These are phyloP conservation scores for Diospyros lotus DNA, from an alignment of 148 eudicot species.

Conservation along the genomic window DNA sequence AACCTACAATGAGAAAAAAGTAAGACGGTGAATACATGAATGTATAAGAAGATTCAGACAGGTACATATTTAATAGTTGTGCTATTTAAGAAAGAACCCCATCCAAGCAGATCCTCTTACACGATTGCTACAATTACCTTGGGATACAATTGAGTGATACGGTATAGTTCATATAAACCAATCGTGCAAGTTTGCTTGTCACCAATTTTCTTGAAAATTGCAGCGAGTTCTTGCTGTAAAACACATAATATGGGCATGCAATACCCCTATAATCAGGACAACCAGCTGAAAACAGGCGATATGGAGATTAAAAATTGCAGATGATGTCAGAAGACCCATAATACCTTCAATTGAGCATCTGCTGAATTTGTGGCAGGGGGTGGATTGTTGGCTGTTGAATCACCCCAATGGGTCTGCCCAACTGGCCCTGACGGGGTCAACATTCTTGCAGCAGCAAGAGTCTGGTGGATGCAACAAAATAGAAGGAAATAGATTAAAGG, in stretches of 20 bases:
- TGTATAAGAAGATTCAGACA: background rate
- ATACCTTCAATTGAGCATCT: conserved; percentile 92
- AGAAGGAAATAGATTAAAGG: background rate
- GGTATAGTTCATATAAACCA: conserved; percentile 87
- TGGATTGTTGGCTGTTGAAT: conserved; percentile 73
- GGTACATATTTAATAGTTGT: background rate
- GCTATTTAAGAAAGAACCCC: background rate
- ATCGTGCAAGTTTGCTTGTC: conserved; percentile 97
- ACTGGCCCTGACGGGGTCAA: conserved; percentile 87
- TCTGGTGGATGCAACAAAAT: conserved; percentile 31
- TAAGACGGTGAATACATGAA: background rate
- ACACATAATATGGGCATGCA: conserved; percentile 6
- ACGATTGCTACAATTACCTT: conserved; percentile 55
- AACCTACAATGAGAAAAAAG: conserved; percentile 42
- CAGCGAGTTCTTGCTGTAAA: conserved; percentile 96
- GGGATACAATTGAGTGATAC: conserved; percentile 90
- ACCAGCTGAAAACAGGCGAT: conserved; percentile 8
- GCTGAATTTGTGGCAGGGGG: conserved; percentile 72
- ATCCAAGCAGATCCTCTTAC: background rate
- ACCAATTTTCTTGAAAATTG: conserved; percentile 96
- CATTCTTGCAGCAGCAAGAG: conserved; percentile 99
- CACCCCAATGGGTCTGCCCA: conserved; percentile 94
- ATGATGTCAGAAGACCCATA: conserved; percentile 23
- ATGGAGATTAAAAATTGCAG: background rate
- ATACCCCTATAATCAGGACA: background rate